A percentile compares a stretch with the other conserved stretches of the same genome.
phyloP scores from a whole-genome alignment of 768 basidiomycete genomes.

The Serpula lacrymans region DNA sequence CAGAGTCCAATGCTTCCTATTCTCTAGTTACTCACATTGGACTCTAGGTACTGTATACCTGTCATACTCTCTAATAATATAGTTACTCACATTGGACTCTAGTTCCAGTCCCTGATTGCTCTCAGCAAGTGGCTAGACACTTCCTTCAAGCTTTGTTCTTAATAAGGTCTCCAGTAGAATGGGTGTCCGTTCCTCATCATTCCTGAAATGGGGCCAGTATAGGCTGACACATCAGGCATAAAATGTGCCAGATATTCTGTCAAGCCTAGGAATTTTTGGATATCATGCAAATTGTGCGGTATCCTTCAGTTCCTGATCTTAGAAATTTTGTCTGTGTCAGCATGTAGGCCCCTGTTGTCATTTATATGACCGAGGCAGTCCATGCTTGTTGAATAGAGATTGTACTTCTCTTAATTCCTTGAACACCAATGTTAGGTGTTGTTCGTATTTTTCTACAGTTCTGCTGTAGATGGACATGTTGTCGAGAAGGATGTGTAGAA shows the following conservation, averaged over 20 bases:
- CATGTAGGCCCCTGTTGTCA: conserved; percentile 27
- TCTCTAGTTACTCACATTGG: too few species aligned
- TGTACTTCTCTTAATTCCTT: conserved; percentile 18
- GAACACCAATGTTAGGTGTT: conserved; percentile 23
- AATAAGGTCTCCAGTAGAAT: conserved; percentile 25
- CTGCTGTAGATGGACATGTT: conserved; percentile 23
- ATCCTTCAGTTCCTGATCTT: conserved; percentile 21
- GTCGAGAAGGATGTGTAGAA: conserved; percentile 16
- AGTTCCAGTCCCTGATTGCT: too few species aligned
- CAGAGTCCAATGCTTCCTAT: too few species aligned
- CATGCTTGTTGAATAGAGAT: conserved; percentile 18
- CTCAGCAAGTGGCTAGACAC: too few species aligned
- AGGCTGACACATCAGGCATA: conserved; percentile 8
- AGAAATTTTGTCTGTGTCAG: conserved; percentile 27
- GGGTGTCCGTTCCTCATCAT: conserved; percentile 24
- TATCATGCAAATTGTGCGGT: conserved; percentile 7
- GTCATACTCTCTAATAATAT: too few species aligned
- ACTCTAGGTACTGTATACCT: too few species aligned
- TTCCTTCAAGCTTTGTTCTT: conserved; percentile 20
- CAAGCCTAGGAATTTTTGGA: conserved; percentile 12
- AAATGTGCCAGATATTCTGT: conserved; percentile 13
- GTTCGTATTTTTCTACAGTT: conserved; percentile 24
- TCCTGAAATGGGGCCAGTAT: conserved; percentile 21
- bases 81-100: too few species aligned
- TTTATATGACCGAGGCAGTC: conserved; percentile 29